Evolutionary conservation across 2,329 filamentous ascomycete genomes (phyloP), one percentile per base, ranked within the genome.

Genomic region (Fusarium chlamydosporum): DNA sequence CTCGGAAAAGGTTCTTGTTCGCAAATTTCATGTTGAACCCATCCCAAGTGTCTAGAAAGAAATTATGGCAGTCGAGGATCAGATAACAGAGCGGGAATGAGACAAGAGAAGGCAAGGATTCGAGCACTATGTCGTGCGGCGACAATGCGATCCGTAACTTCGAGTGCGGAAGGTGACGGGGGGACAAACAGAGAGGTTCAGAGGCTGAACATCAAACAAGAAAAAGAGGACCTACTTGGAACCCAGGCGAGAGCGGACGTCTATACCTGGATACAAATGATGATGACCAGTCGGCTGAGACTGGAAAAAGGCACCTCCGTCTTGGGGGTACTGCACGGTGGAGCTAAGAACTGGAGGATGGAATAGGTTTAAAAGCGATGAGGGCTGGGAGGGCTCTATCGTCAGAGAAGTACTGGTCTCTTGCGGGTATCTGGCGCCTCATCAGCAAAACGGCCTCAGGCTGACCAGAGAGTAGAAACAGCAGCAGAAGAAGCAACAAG

Each of bases 161-260:
- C 33, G 20, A n/a, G 37, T 37, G 41, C 35, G 56, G 53, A 55
- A 45, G 34, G 45, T 53, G 47, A 61, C 9, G 54, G 40, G 33
- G 52, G 48, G 27, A 42, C 46, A 41, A 62, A 31, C 52, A 43
- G 41, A 43, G 41, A 57, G 37, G 50, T 45, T 31, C 40, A 27
- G 45, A 47, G 26, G n/a, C 20, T 50, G 34, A 29, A 48, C 48
- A 47, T 43, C 27, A 23, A 56, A 33, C 33, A 38, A 56, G 42
- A 50, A 56, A 38, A 41, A 35, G 16, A 45, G 16, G 27, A 85
- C 85, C 71, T 84, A 88, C 86, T 81, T 86, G 72, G 85, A 84
- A 74, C 80, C 82, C 74, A 88, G 79, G 74, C 85, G 84, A 74
- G 84, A 79, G 77, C 86, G 84, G 73, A 84, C 79, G 79, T 87